Base-by-base conservation (phyloP, 441 rosid genomes). In the Theobroma grandiflorum region DNA sequence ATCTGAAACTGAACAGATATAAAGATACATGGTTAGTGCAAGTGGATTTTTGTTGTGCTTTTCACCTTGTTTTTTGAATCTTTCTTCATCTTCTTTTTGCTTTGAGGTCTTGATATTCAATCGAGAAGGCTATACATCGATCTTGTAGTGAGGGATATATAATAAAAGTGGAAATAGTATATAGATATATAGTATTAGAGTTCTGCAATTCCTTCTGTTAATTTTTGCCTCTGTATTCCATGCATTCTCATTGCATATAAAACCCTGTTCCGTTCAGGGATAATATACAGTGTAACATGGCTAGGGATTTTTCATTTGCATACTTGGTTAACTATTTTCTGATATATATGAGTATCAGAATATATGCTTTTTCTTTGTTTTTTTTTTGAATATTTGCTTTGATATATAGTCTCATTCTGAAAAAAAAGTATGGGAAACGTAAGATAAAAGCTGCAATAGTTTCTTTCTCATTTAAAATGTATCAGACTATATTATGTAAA, bases 81-180 rank as follows among this genome's bases (percentile, higher is more conserved):
- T 22, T 26, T n/a, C 49, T 55, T 55, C 10, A 5, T 55, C 50
- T 55, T 55, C 14, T n/a, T 73, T 42, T 73, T 55, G 42, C 18
- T 52, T 42, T 50, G 65, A 26, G 8, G 15, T 33, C 75, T 49
- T 42, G 78, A 75, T 26, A 26, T 26, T 42, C 78, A 33, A 61
- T 26, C 3, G 43, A 75, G 40, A 72, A 26, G 26, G 59, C 40
- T 20, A 58, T 2, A n/a, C 42, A 74, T 65, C 38, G 18, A 40
- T 43, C 69, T 43, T 75, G 78, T 59, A 42, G 59, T 57, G 77
- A 37, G 33, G 76, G 62, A 71, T 52, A 55, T 57, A 57, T n/a
- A 37, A 71, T 35, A 72, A 72, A 22, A 72, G 62, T 42, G 63
- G 33, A 64, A 64, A 53, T 38, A 57, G 65, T 57, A 73, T 4